These are phyloP conservation scores for Penicillium brevicompactum DNA, from an alignment of 2,329 filamentous ascomycete species.

Conservation along the genomic window DNA sequence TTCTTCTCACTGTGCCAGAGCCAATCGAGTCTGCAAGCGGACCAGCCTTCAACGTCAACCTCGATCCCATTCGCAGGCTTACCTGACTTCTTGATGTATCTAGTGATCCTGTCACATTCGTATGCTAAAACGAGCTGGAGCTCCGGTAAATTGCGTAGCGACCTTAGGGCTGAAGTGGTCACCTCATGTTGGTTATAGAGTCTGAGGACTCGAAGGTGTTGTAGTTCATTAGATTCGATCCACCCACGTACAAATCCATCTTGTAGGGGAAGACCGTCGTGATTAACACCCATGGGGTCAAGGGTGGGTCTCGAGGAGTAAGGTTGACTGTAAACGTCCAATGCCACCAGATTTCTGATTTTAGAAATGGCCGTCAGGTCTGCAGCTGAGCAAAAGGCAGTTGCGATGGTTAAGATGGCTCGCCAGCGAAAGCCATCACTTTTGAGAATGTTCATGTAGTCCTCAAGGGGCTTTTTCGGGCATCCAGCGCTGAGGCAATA, in stretches of 20 bases:
- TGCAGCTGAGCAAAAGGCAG: conserved; percentile 30
- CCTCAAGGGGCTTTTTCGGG: conserved; percentile 32
- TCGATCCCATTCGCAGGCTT: background rate
- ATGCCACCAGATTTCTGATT: conserved; percentile 43
- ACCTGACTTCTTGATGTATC: background rate
- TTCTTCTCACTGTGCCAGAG: conserved; percentile 1
- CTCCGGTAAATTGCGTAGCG: conserved; percentile 38
- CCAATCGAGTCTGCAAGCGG: conserved; percentile 9
- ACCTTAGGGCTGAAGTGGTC: conserved; percentile 34
- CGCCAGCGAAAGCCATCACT: conserved; percentile 37
- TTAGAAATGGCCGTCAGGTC: conserved; percentile 43
- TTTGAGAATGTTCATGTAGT: conserved; percentile 40
- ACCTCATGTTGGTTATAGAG: conserved; percentile 37
- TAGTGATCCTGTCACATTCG: conserved; percentile 32
- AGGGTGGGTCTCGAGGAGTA: conserved; percentile 7
- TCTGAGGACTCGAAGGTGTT: conserved; percentile 40
- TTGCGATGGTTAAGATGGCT: conserved; percentile 37
- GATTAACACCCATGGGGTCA: conserved; percentile 12
- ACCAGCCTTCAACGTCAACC: conserved; percentile 6
- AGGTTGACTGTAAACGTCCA: conserved; percentile 37
- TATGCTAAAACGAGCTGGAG: conserved; percentile 38
- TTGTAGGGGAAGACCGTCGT: conserved; percentile 27
- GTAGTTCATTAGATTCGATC: conserved; percentile 42
- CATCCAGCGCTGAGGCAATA: conserved; percentile 34
- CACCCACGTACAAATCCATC: conserved; percentile 46